Percentiles rank a stretch among this genome's conserved stretches.
These are phyloP conservation scores for Apiospora rasikravindrae DNA, from an alignment of 2,329 filamentous ascomycete species.

Conservation along the genomic window DNA sequence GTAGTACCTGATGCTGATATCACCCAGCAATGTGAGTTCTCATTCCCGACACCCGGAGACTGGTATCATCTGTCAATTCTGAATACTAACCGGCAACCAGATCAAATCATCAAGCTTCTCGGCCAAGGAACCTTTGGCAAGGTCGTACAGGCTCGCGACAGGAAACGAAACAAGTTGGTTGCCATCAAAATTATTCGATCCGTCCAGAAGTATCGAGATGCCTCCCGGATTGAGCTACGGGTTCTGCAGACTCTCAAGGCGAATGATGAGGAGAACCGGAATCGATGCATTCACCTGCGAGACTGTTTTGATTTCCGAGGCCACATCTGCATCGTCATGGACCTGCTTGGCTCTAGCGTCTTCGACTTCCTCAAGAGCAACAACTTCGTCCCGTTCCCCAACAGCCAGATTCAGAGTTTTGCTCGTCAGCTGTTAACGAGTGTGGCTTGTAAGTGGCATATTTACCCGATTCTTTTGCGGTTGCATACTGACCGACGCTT, in stretches of 20 bases:
- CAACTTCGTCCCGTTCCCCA: slow-evolving; percentile 93
- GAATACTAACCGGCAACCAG: slow-evolving; percentile 50
- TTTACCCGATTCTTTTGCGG: neutral
- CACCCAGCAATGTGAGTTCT: slow-evolving; percentile 81
- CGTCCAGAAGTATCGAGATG: slow-evolving; percentile 97
- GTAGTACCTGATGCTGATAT: slow-evolving; percentile 85
- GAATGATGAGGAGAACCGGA: slow-evolving; percentile 90
- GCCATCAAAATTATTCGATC: slow-evolving; percentile 98
- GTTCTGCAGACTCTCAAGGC: slow-evolving; percentile 90
- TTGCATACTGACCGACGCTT: slow-evolving; percentile 30
- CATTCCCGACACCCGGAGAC: slow-evolving; percentile 30
- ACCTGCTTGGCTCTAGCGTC: slow-evolving; percentile 87
- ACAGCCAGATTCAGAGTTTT: slow-evolving; percentile 97
- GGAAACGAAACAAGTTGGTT: slow-evolving; percentile 75
- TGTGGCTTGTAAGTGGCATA: slow-evolving; percentile 78
- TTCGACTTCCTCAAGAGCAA: slow-evolving; percentile 98
- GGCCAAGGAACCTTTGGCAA: slow-evolving; percentile 99
- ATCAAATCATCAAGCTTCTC: slow-evolving; percentile 86
- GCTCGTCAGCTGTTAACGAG: slow-evolving; percentile 96
- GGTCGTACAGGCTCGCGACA: slow-evolving; percentile 90
- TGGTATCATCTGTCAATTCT: neutral
- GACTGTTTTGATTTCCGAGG: slow-evolving; percentile 98
- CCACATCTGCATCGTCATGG: slow-evolving; percentile 88
- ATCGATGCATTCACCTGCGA: slow-evolving; percentile 93
- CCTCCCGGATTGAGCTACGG: slow-evolving; percentile 90